A percentile compares a stretch with the other conserved stretches of the same genome.
phyloP scores from a whole-genome alignment of 345 rosid species.

The Sonneratia caseolaris region DNA sequence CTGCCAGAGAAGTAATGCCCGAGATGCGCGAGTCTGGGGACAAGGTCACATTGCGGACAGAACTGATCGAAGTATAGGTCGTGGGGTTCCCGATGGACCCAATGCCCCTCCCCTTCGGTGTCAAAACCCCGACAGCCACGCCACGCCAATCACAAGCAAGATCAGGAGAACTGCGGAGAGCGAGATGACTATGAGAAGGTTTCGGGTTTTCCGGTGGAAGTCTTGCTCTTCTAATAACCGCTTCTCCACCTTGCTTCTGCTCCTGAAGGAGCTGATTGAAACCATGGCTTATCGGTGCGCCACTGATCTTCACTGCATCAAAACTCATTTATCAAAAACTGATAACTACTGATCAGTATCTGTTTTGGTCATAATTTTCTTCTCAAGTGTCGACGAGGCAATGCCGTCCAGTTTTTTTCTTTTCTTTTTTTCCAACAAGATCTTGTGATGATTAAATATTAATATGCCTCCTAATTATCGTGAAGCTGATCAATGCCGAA shows the following conservation, averaged over 20 bases:
- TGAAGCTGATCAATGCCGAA: slow-evolving; percentile 1
- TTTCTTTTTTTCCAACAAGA: neutral
- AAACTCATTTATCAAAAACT: neutral
- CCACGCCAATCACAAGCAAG: slow-evolving; percentile 1
- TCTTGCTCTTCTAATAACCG: slow-evolving; percentile 12
- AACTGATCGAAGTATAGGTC: slow-evolving; percentile 2
- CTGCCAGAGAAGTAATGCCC: slow-evolving; percentile 17
- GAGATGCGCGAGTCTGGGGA: slow-evolving; percentile 22
- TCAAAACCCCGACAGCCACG: slow-evolving; percentile 7
- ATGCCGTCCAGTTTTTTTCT: slow-evolving; percentile 1
- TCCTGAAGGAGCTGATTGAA: slow-evolving; percentile 6
- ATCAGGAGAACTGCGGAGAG: slow-evolving; percentile 11
- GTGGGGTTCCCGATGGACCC: neutral
- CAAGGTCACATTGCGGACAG: slow-evolving; percentile 18
- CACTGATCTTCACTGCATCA: neutral
- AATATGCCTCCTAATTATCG: neutral
- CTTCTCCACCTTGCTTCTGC: slow-evolving; percentile 7
- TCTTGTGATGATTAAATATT: neutral
- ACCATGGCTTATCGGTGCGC: slow-evolving; percentile 7
- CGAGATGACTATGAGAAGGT: slow-evolving; percentile 12
- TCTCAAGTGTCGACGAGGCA: neutral
- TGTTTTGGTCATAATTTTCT: neutral
- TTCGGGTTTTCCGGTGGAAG: slow-evolving; percentile 14
- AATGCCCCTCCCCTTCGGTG: neutral
- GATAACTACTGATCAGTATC: neutral